phyloP scores from a whole-genome alignment of 805 yeast genomes.

The Metschnikowia santaceciliae region DNA sequence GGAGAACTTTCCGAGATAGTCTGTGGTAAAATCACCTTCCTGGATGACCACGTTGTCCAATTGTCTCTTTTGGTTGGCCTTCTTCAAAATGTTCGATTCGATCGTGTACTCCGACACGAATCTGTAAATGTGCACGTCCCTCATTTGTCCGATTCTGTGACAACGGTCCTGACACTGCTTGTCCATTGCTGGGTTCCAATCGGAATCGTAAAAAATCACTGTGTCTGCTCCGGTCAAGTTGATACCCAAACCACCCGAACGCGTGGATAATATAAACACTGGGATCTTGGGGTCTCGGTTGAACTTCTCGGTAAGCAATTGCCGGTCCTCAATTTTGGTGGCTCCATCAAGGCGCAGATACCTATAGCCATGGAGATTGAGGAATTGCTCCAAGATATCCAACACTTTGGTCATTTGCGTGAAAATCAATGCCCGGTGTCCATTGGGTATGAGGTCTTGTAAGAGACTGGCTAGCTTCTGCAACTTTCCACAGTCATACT shows the following conservation, averaged over 20 bases:
- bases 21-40: constrained; percentile 97
- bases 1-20: constrained; percentile 83
- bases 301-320: constrained; percentile 86
- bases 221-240: constrained; percentile 98
- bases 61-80: constrained; percentile 92
- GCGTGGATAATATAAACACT: constrained; percentile 86
- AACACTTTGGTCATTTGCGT: constrained; percentile 98
- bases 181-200: constrained; percentile 99
- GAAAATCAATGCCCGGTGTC: constrained; percentile 92
- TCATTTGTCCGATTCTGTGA: constrained; percentile 96
- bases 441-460: constrained; percentile 74
- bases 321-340: constrained; percentile 95
- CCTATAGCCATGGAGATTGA: constrained; percentile 90
- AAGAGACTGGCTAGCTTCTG: constrained; percentile 77
- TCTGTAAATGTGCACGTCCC: constrained; percentile 96
- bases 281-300: constrained; percentile 82
- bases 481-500: constrained; percentile 95
- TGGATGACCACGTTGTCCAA: constrained; percentile 93
- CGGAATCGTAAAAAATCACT: constrained; percentile 95
- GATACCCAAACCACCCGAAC: constrained; percentile 98
- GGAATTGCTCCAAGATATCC: constrained; percentile 87
- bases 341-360: constrained; percentile 97
- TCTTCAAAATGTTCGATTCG: constrained; percentile 88
- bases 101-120: constrained; percentile 95
- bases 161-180: constrained; percentile 99